A percentile compares a stretch with the other conserved stretches of the same genome.
Conservation (phyloP, 306 rosid species). For the Argentina anserina region DNA sequence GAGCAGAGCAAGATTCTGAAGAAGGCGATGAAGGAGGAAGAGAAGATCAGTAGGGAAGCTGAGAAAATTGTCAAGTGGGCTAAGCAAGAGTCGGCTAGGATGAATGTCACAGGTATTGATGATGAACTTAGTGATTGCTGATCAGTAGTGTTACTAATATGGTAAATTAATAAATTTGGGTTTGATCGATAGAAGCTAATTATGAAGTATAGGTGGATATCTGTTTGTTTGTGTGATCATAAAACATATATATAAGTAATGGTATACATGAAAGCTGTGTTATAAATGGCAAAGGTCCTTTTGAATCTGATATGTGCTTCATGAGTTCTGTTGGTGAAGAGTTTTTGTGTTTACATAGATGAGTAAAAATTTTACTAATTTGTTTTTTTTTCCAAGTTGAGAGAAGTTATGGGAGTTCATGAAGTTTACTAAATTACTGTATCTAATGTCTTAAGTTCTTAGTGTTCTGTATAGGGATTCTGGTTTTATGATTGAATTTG, state of each 20-base stretch:
- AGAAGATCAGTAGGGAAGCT: constrained; percentile 71
- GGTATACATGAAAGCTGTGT: neutral
- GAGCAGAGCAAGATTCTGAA: constrained; percentile 56
- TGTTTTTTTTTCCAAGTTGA: neutral
- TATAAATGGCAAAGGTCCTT: neutral
- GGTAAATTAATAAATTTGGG: neutral
- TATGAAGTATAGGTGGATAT: neutral
- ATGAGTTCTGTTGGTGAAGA: neutral
- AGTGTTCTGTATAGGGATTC: neutral
- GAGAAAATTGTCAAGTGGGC: constrained; percentile 71
- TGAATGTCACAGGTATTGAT: constrained; percentile 44
- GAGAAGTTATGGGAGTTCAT: too few relatives aligned
- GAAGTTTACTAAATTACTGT: too few relatives aligned
- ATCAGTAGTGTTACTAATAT: constrained; percentile 15
- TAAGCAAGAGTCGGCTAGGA: constrained; percentile 57
- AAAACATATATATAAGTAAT: neutral
- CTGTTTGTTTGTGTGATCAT: neutral
- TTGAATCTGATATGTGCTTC: neutral
- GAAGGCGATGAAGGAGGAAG: constrained; percentile 70
- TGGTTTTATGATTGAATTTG: too few relatives aligned
- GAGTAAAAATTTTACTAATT: neutral
- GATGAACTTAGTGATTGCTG: constrained; percentile 64
- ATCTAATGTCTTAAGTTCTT: neutral
- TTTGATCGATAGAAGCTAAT: neutral
- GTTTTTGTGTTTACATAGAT: neutral